Evolutionary conservation across 306 rosid genomes (phyloP), one percentile per base, ranked within the genome.

Genomic region (Fragaria vesca): DNA sequence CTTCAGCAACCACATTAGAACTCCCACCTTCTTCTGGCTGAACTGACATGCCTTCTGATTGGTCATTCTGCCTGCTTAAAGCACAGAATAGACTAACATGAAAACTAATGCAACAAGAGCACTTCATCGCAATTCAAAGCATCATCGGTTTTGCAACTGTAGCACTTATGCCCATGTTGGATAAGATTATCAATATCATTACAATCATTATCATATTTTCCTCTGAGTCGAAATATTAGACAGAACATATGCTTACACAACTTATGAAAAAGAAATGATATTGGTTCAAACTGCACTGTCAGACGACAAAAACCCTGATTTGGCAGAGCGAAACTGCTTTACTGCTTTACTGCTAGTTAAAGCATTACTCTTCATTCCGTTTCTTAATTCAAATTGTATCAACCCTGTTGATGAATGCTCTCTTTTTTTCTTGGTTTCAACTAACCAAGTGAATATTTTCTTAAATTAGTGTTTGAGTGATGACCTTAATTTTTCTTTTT

Each of bases 1-100:
- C 90, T 72, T 85, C 91, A 52, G 83, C 76, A 85, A 69, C 82
- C 21, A 76, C 61, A 48, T 43, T 50, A 36, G 86, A 82, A 69
- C 90, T 88, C 80, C 67, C 87, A 85, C 81, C 79, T 78, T 79
- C 89, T 75, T 88, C 89, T 17, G 83, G 81, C 74, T 74, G 91
- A 65, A 12, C 74, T n/a, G 94, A 71, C 58, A 80, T 71, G 71
- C 92, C 90, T 78, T 91, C 96, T 38, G 82, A 80, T 61, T 85
- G 87, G 79, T 93, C 97, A 69, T 88, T 88, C 83, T 92, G 91
- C 81, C 99, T 95, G 89, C 55, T 81, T 78, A 62, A 72, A 47
- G 12, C 30, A 71, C 4, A 17, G 8, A 47, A n/a, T 46, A 69
- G 52, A 32, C 57, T 28, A 20, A 43, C 54, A 62, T 71, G n/a